phyloP scores from a whole-genome alignment of 495 filamentous ascomycete species.

The Apiosordaria backusii region DNA sequence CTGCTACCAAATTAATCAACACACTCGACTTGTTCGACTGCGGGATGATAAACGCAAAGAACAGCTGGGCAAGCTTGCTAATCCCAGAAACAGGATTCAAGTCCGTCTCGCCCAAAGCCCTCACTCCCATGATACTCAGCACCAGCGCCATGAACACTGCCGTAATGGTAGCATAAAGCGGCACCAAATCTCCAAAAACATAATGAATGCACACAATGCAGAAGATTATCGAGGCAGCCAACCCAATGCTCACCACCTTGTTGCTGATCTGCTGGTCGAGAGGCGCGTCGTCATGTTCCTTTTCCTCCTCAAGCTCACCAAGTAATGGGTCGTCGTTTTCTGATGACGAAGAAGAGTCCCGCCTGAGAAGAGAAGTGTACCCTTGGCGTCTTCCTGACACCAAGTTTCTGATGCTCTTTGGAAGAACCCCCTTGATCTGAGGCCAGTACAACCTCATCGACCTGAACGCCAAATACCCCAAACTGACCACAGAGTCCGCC shows the following conservation, averaged over 20 bases:
- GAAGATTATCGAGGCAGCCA: constrained; percentile 70
- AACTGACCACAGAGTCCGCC: constrained; percentile 82
- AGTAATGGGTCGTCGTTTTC: constrained; percentile 4
- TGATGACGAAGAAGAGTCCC: constrained; percentile 44
- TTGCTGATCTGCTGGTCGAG: constrained; percentile 75
- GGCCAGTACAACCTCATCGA: constrained; percentile 20
- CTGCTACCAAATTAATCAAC: constrained; percentile 88
- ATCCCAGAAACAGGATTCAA: constrained; percentile 97
- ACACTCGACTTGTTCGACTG: constrained; percentile 71
- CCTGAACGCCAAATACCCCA: constrained; percentile 72
- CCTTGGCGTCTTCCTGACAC: constrained; percentile 4
- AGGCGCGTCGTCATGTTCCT: constrained; percentile 64
- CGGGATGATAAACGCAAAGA: constrained; percentile 84
- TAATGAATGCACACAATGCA: constrained; percentile 77
- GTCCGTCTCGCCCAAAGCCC: constrained; percentile 92
- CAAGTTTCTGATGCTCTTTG: constrained; percentile 1
- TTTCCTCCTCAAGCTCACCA: constrained; percentile 17
- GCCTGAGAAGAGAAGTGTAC: constrained; percentile 21
- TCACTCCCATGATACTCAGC: constrained; percentile 90
- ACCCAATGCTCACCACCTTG: constrained; percentile 65
- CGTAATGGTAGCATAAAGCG: constrained; percentile 66
- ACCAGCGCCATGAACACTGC: constrained; percentile 85
- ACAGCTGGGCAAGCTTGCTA: constrained; percentile 90
- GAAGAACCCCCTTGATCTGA: not conserved
- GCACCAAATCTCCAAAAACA: constrained; percentile 68